These are phyloP conservation scores for Moniliella sp. DNA, from an alignment of 1,284 basidiomycete species.

Conservation along the genomic window DNA sequence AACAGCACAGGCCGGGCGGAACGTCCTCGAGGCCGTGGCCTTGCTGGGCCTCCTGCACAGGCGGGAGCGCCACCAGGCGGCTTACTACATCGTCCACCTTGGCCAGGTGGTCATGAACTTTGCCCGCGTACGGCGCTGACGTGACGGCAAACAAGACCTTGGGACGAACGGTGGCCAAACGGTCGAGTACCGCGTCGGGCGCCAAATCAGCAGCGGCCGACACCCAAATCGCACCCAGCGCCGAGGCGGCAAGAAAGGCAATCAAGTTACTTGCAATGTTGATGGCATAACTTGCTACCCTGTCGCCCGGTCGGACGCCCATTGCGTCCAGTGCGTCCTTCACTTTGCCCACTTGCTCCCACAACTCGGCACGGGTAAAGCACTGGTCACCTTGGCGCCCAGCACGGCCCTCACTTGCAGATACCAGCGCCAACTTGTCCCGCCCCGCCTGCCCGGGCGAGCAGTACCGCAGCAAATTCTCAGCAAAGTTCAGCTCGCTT, in stretches of 20 bases:
- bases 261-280: conserved; percentile 49
- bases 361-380: conserved; percentile 38
- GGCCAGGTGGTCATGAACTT: conserved; percentile 17
- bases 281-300: conserved; percentile 57
- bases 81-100: conserved; percentile 20
- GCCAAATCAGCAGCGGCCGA: conserved; percentile 73
- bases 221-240: conserved; percentile 55
- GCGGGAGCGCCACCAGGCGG: conserved; percentile 8
- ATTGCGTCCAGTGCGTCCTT: conserved; percentile 45
- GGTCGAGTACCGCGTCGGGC: conserved; percentile 56
- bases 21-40: neutral
- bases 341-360: conserved; percentile 43
- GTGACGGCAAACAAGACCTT: conserved; percentile 22
- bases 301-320: conserved; percentile 49
- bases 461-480: conserved; percentile 48
- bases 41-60: neutral
- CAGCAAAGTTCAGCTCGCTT: conserved; percentile 58
- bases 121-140: conserved; percentile 29
- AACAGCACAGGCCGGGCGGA: no score
- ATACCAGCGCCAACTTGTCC: no score
- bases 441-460: conserved; percentile 4
- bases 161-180: conserved; percentile 35
- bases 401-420: no score
- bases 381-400: no score
- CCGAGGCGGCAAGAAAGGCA: conserved; percentile 52